phyloP scores from a whole-genome alignment of 164 flowering plant species.

The Umbellularia californica region DNA sequence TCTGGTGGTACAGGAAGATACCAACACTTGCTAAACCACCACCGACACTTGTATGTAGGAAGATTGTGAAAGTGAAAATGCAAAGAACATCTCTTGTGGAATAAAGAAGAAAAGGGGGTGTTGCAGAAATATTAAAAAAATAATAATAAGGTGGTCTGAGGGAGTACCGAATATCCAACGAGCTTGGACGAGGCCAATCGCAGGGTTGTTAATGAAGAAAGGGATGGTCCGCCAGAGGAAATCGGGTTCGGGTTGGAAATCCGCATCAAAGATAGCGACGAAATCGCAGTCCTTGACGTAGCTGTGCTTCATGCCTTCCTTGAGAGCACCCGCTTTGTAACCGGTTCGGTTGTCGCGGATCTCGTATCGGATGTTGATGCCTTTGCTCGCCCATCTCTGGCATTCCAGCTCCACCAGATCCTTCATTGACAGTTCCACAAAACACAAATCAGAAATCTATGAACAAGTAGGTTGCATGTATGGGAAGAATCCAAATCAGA shows the following conservation, averaged over 20 bases:
- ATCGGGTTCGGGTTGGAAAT: conserved; percentile 91
- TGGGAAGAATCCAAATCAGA: background rate
- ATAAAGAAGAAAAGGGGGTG: background rate
- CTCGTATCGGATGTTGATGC: conserved; percentile 78
- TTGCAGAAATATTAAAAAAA: background rate
- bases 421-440: conserved; percentile 17
- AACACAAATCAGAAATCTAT: background rate
- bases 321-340: conserved; percentile 94
- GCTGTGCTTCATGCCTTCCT: conserved; percentile 77
- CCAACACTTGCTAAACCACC: too few species aligned
- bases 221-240: conserved; percentile 76
- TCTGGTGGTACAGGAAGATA: too few species aligned
- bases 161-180: conserved; percentile 90
- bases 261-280: conserved; percentile 91
- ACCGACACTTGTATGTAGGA: too few species aligned
- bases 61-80: too few species aligned
- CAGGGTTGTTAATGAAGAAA: conserved; percentile 58
- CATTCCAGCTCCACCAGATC: conserved; percentile 70
- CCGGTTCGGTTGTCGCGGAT: conserved; percentile 78
- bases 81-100: too few species aligned
- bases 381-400: conserved; percentile 83
- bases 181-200: conserved; percentile 84
- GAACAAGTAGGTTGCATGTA: background rate
- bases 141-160: background rate
- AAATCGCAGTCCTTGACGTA: conserved; percentile 85